Evolutionary conservation across 116 monocot genomes (phyloP).

Genomic region (Papilionanthe hybrid): DNA sequence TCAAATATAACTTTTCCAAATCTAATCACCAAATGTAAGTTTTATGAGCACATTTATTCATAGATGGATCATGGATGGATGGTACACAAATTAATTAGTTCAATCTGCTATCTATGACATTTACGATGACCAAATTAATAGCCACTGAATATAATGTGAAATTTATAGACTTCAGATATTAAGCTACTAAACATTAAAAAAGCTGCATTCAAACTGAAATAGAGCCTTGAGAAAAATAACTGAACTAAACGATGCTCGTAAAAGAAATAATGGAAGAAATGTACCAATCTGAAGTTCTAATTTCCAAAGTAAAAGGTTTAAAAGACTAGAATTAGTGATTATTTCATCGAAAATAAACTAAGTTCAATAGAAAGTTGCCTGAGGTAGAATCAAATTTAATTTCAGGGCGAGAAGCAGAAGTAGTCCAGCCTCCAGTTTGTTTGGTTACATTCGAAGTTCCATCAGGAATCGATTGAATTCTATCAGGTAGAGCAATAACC

Average conservation of each 20-base stretch:
- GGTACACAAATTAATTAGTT: background rate
- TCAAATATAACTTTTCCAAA: background rate
- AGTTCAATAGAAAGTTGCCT: conserved; percentile 26
- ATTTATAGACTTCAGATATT: background rate
- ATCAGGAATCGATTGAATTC: conserved; percentile 89
- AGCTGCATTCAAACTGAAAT: background rate
- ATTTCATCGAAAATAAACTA: background rate
- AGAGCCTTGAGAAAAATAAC: background rate
- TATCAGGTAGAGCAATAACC: conserved; percentile 77
- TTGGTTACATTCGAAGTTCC: conserved; percentile 64
- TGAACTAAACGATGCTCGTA: background rate
- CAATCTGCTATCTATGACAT: background rate
- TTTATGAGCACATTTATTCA: background rate
- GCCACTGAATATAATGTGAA: background rate
- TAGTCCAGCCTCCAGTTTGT: conserved; percentile 58
- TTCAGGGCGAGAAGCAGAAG: conserved; percentile 66
- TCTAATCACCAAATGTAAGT: background rate
- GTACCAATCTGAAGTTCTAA: background rate
- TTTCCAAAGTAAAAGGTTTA: background rate
- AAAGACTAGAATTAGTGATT: background rate
- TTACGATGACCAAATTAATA: background rate
- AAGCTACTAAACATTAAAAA: background rate
- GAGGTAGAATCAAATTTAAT: conserved; percentile 79
- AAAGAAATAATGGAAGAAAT: background rate
- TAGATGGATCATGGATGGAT: background rate